These are phyloP conservation scores for Retiboletus fuscus DNA, from an alignment of 1,284 basidiomycete genomes.

Conservation along the genomic window DNA sequence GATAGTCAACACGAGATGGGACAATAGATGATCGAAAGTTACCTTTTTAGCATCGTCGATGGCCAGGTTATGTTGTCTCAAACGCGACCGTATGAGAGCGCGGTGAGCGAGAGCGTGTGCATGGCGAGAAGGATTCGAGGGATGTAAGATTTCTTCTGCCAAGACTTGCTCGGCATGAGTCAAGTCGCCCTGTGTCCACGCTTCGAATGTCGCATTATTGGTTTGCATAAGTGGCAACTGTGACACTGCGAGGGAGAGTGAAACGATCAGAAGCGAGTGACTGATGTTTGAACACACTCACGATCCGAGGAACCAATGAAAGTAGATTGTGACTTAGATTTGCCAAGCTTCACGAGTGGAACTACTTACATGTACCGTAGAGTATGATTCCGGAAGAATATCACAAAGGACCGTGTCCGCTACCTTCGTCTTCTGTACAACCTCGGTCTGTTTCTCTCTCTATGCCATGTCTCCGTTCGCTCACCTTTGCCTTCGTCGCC, in stretches of 20 bases:
- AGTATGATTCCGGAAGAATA: slow-evolving; percentile 10
- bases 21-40: too few relatives aligned
- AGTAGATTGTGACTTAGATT: background rate
- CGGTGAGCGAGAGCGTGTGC: background rate
- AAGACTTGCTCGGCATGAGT: background rate
- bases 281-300: background rate
- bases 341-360: too few relatives aligned
- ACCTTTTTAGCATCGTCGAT: too few relatives aligned
- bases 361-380: background rate
- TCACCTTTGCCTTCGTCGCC: too few relatives aligned
- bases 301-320: background rate
- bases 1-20: too few relatives aligned
- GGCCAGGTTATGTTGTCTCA: too few relatives aligned
- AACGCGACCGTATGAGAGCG: too few relatives aligned
- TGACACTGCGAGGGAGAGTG: background rate
- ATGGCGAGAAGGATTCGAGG: background rate
- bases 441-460: too few relatives aligned
- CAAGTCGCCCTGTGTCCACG: slow-evolving; percentile 8
- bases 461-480: too few relatives aligned
- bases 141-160: background rate
- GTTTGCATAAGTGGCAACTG: background rate
- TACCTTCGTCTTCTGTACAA: too few relatives aligned
- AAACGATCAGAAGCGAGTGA: background rate
- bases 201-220: background rate
- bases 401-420: too few relatives aligned